Conservation (phyloP, 495 filamentous ascomycete species). For the Rostrohypoxylon terebratum region DNA sequence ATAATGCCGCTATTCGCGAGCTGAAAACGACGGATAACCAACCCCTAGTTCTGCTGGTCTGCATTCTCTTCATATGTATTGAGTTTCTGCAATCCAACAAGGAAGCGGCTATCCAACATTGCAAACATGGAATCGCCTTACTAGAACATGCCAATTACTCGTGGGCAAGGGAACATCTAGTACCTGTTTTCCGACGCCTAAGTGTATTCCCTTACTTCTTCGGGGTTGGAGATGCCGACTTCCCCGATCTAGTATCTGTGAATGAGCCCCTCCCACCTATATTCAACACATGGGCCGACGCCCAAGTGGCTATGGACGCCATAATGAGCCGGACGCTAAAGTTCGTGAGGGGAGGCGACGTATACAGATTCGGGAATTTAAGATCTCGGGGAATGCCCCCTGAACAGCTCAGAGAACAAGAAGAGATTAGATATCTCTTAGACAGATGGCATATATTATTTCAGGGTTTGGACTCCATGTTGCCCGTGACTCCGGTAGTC, state of each 20-base stretch:
- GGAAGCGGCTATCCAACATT: constrained; percentile 55
- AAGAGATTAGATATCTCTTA: constrained; percentile 22
- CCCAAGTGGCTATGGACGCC: constrained; percentile 38
- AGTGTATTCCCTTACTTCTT: constrained; percentile 46
- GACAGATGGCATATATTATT: constrained; percentile 45
- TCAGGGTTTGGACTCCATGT: constrained; percentile 30
- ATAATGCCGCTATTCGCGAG: constrained; percentile 52
- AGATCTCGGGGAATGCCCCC: constrained; percentile 14
- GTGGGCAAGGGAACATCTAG: constrained; percentile 41
- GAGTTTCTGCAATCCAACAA: constrained; percentile 63
- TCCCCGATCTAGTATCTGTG: constrained; percentile 40
- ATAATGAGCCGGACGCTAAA: constrained; percentile 44
- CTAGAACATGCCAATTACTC: constrained; percentile 42
- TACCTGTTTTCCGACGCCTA: constrained; percentile 43
- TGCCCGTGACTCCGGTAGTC: neutral
- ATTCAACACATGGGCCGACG: constrained; percentile 26
- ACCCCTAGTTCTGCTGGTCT: constrained; percentile 61
- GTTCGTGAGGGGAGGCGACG: constrained; percentile 46
- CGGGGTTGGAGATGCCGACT: constrained; percentile 36
- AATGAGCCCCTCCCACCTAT: constrained; percentile 11
- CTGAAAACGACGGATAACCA: constrained; percentile 45
- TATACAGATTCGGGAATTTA: constrained; percentile 39
- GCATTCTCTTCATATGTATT: constrained; percentile 67
- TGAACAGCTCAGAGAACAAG: constrained; percentile 22
- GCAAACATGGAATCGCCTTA: constrained; percentile 54